Percentiles rank a stretch among this genome's conserved stretches.
Conservation (phyloP, 1,139 yeast species). For the Yamadazyma dendronema region DNA sequence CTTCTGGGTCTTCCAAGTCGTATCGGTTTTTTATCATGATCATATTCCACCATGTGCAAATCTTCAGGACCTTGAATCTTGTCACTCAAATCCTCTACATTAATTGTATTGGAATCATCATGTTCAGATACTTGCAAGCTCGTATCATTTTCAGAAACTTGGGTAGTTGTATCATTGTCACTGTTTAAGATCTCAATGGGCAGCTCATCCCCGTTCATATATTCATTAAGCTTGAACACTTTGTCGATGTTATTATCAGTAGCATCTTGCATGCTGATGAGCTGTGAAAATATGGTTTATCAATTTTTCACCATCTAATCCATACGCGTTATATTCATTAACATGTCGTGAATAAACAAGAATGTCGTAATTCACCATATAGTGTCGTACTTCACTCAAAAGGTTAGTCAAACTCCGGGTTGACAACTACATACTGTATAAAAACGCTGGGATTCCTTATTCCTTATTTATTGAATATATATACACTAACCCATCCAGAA, state of each 20-base stretch:
- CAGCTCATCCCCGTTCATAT: conserved; percentile 28
- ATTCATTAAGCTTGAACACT: conserved; percentile 54
- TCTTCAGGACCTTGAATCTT: neutral
- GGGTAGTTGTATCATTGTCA: neutral
- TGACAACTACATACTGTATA: no score
- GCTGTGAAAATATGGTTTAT: no score
- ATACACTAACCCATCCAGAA: conserved; percentile 13
- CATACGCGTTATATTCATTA: neutral
- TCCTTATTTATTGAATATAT: neutral
- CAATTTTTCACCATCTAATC: no score
- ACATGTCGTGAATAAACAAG: no score
- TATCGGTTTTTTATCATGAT: conserved; percentile 30
- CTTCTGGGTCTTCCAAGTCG: conserved; percentile 39
- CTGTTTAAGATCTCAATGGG: no score
- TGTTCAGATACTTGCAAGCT: neutral
- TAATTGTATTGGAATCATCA: neutral
- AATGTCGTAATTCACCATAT: no score
- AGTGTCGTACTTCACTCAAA: no score
- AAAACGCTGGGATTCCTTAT: neutral
- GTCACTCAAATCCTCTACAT: neutral
- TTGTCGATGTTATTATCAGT: conserved; percentile 5
- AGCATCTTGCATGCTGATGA: neutral
- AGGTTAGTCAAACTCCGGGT: no score
- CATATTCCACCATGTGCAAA: conserved; percentile 30
- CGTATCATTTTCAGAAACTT: neutral